Base-by-base conservation (phyloP, 78 protist species). In the Andalucia godoyi region DNA sequence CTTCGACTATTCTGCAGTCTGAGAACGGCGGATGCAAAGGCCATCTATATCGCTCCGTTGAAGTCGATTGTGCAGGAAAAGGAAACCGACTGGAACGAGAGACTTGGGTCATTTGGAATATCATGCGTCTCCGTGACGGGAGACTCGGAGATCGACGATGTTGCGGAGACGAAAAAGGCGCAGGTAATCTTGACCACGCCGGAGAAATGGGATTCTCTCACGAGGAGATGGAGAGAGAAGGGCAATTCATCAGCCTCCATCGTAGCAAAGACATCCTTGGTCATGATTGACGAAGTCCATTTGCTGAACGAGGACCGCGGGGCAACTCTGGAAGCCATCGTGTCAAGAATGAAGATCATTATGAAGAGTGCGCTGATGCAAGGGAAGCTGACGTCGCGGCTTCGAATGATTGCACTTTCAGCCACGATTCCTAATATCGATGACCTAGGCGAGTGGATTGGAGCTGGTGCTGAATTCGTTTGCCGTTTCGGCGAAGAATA, bases 231-330 rank as follows among this genome's bases (percentile, higher is more conserved):
- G 77, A 27, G 51, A 36, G 79, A 76, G 32, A n/a, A 34, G 54
- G 21, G 1, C 13, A n/a, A n/a, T n/a, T n/a, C n/a, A n/a, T n/a
- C n/a, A n/a, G n/a, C n/a, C n/a, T n/a, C n/a, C n/a, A n/a, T n/a
- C n/a, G n/a, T n/a, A n/a, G 33, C 13, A 33, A 45, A 8, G 32
- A 2, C 52, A 17, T 41, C 54, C 12, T 41, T 77, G 13, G 15
- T 83, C 18, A 36, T 78, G 40, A 45, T 83, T 21, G 88, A 83
- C 38, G 88, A 83, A 54, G 76, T 83, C 7, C 88, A 83, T 46
- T 2, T 72, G 18, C 40, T 83, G 36, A 50, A 39, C 52, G 87
- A 74, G 13, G 59, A 25, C 45, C 36, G 80, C 18, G 88, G 88
- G 18, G 62, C 80, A 21, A 64, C 65, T 3, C 5, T 83, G 29